A percentile compares a stretch with the other conserved stretches of the same genome.
These are phyloP conservation scores for Irpex sp. DNA, from an alignment of 1,284 basidiomycete genomes.

Conservation along the genomic window DNA sequence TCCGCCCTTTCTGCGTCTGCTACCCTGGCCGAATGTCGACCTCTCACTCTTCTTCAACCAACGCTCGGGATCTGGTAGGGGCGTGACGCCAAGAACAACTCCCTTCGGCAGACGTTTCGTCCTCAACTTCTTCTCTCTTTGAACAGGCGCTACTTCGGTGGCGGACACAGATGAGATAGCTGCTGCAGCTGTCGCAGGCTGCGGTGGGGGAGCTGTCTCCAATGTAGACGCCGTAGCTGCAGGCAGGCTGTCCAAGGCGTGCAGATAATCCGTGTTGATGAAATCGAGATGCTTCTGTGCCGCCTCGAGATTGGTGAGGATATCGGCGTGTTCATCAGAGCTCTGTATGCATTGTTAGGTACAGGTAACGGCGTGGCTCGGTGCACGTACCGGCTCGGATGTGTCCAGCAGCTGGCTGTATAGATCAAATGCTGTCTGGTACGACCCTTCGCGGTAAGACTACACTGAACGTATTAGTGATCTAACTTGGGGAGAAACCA, in stretches of 20 bases:
- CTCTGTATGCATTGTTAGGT: slow-evolving; percentile 38
- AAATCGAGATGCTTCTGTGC: slow-evolving; percentile 80
- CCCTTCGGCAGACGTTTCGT: slow-evolving; percentile 67
- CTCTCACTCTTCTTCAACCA: slow-evolving; percentile 82
- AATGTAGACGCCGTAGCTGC: slow-evolving; percentile 46
- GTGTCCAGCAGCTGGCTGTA: slow-evolving; percentile 79
- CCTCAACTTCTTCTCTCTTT: slow-evolving; percentile 50
- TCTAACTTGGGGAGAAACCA: background rate
- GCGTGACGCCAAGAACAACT: slow-evolving; percentile 71
- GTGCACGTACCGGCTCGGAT: slow-evolving; percentile 58
- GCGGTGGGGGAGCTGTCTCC: slow-evolving; percentile 57
- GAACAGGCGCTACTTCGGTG: slow-evolving; percentile 18
- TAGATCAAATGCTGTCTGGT: slow-evolving; percentile 66
- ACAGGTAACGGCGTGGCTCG: background rate
- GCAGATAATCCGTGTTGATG: slow-evolving; percentile 65
- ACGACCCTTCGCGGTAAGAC: slow-evolving; percentile 77
- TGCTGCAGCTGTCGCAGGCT: slow-evolving; percentile 30
- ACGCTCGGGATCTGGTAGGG: slow-evolving; percentile 74
- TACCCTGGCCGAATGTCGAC: slow-evolving; percentile 44
- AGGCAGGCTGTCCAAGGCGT: slow-evolving; percentile 56
- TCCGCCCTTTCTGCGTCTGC: slow-evolving; percentile 49
- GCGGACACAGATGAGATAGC: slow-evolving; percentile 30
- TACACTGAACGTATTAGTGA: slow-evolving; percentile 25
- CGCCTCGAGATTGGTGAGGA: slow-evolving; percentile 78
- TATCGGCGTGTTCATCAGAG: slow-evolving; percentile 84